Evolutionary conservation across 2,329 filamentous ascomycete genomes (phyloP), one percentile per base, ranked within the genome.

Genomic region (Microdochium paspali): DNA sequence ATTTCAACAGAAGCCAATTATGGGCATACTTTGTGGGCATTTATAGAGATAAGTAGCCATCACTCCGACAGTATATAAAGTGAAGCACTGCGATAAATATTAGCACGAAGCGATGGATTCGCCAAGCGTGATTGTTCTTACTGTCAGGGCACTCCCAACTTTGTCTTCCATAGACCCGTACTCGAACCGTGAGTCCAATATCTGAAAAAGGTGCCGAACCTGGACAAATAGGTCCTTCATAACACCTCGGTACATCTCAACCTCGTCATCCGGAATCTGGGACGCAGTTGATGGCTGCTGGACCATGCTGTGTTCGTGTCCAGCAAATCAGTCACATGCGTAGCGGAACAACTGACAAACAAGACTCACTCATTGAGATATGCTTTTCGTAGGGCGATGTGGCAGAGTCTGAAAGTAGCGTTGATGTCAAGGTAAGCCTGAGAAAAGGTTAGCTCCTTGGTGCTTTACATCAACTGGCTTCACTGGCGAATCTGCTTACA

Each of bases 361-460:
- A 7, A 25, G 25, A 55, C 68, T 45, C 61, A 77, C 74, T 77
- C 70, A 44, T 67, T 62, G 40, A 79, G 55, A 54, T 78, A 78
- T n/a, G 73, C 69, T 47, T 74, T 73, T 18, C 76, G 69, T 21
- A 78, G 60, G 13, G 80, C 70, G 47, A 80, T 78, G 49, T 79
- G 76, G 56, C 75, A 79, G 4, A 80, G 67, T 3, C 76, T 69
- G 2, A 73, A 69, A 47, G 75, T 71, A 64, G 77, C 77, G 3
- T 75, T 77, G 4, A 78, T 69, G 39, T 72, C 72, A 10, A 79
- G 65, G 55, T 79, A 80, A 1, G 71, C 73, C 74, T 77, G 24
- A 5, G 24, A 15, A 7, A 9, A 12, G 18, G 20, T 23, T 12
- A 40, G 42, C 24, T 24, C 10, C 15, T 18, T 43, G 51, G 10